Evolutionary conservation across 257 asterid genomes (phyloP).

Genomic region (Galeopsis tetrahit): DNA sequence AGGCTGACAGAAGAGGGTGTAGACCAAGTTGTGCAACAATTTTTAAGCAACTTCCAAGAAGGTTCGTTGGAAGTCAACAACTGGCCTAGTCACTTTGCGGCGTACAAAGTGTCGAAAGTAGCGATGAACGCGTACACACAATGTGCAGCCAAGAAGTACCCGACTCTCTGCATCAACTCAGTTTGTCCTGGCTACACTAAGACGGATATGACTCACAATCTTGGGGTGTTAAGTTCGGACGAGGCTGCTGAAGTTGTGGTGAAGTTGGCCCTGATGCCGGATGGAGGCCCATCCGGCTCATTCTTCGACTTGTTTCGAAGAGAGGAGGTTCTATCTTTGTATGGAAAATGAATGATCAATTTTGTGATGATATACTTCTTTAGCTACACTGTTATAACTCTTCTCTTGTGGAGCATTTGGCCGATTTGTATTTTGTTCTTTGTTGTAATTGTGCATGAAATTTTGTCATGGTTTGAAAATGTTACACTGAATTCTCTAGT

Average conservation of each 20-base stretch:
- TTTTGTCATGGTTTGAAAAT: too few relatives aligned
- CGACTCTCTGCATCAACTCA: slow-evolving; percentile 39
- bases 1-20: slow-evolving; percentile 44
- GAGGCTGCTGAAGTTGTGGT: slow-evolving; percentile 57
- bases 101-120: slow-evolving; percentile 62
- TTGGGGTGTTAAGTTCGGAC: slow-evolving; percentile 34
- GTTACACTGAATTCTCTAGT: too few relatives aligned
- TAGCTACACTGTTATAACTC: too few relatives aligned
- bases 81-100: slow-evolving; percentile 50
- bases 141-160: slow-evolving; percentile 42
- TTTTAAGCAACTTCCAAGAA: slow-evolving; percentile 42
- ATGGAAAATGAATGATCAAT: neutral
- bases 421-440: too few relatives aligned
- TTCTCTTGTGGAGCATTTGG: too few relatives aligned
- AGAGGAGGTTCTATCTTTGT: slow-evolving; percentile 34
- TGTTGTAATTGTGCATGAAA: too few relatives aligned
- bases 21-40: slow-evolving; percentile 45
- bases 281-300: slow-evolving; percentile 52
- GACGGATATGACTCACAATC: slow-evolving; percentile 47
- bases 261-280: slow-evolving; percentile 45
- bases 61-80: slow-evolving; percentile 40
- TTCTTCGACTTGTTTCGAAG: slow-evolving; percentile 30
- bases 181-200: slow-evolving; percentile 59
- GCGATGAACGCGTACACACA: slow-evolving; percentile 58
- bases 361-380: neutral